Base-by-base conservation (phyloP, 2,329 filamentous ascomycete genomes). In the Didymella glomerata region DNA sequence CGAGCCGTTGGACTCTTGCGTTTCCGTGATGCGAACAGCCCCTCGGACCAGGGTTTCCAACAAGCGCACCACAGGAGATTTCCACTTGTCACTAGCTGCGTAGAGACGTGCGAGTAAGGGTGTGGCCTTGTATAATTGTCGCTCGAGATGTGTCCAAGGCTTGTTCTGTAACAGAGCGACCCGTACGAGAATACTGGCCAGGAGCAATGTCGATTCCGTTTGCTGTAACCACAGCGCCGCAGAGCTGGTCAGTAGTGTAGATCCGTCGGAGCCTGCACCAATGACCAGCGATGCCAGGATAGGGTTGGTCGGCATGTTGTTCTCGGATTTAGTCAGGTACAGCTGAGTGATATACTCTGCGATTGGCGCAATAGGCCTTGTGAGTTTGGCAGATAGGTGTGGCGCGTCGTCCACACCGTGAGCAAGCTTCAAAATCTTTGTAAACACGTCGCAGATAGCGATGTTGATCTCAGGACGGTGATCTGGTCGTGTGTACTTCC, bases 41-140 rank as follows among this genome's bases (percentile, higher is more conserved):
- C 85, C 88, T 42, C 88, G 83, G 27, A 97, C 87, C 18, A 97
- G 79, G 11, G 88, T 86, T 61, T 93, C 88, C 8, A 97, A 80
- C 2, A 97, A 80, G 25, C 84, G 82, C 30, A 93, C 83, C 1
- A 90, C 85, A 2, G 88, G 84, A 14, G 83, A 81, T 67, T 86
- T 87, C 76, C 91, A 92, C 8, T 79, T 76, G 60, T 90, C 86
- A 61, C 88, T 85, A 1, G 86, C 83, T 2, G 90, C 90, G 72
- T 91, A 94, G 1, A 96, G 79, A 48, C 92, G 88, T 32, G 91
- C 89, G 28, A 97, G 79, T 34, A 94, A 81, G 1, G 91, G 90
- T 1, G 90, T 88, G 18, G 88, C 86, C 73, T 93, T 92, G 80
- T 96, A 96, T 1, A 97, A 79, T 67, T 93, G 90, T 9, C 85